Conservation (phyloP, 345 rosid genomes). For the Microcos paniculata region DNA sequence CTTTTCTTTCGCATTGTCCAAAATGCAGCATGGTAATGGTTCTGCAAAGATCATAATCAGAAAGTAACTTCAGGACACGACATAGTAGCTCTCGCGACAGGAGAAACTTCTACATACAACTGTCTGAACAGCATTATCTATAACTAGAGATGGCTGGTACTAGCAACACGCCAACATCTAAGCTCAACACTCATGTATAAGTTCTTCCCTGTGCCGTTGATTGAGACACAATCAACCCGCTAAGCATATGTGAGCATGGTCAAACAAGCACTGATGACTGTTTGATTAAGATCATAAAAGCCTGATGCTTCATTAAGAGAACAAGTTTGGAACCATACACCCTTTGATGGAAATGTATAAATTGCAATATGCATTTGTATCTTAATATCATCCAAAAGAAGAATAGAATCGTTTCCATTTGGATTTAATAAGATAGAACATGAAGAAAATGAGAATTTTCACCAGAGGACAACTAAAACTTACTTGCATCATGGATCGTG, state of each 20-base stretch:
- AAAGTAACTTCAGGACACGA: background rate
- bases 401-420: background rate
- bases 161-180: background rate
- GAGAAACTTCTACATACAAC: background rate
- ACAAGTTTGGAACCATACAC: background rate
- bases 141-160: background rate
- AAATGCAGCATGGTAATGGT: conserved; percentile 70
- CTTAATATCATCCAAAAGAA: background rate
- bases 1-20: conserved; percentile 83
- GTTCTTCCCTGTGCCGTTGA: background rate
- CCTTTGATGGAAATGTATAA: background rate
- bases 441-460: background rate
- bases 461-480: conserved; percentile 17
- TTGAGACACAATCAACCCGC: background rate
- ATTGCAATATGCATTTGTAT: background rate
- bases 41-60: conserved; percentile 48
- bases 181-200: background rate
- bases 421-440: background rate
- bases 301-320: background rate
- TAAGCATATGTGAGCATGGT: background rate
- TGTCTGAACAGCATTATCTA: background rate
- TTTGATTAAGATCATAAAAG: background rate
- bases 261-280: background rate
- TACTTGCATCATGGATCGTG: conserved; percentile 94
- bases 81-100: background rate